Conservation (phyloP, 2,329 filamentous ascomycete species). For the Harringtonia lauricola region DNA sequence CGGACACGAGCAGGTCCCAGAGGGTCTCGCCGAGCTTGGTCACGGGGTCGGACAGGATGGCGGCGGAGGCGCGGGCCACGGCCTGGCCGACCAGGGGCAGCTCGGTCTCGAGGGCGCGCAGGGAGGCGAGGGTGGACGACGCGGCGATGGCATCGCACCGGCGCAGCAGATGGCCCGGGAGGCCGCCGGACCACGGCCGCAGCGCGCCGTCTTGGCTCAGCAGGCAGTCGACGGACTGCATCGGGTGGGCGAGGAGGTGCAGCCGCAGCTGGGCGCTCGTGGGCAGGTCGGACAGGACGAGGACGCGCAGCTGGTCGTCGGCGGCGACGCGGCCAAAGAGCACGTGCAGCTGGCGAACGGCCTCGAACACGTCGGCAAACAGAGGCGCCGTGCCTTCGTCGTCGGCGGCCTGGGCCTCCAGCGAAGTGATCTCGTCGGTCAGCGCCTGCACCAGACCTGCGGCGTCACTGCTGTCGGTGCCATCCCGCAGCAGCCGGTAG, state of each 20-base stretch:
- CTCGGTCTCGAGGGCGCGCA: conserved; percentile 55
- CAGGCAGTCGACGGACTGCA: conserved; percentile 38
- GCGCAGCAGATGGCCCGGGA: conserved; percentile 42
- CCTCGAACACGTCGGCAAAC: conserved; percentile 44
- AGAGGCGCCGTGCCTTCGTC: conserved; percentile 40
- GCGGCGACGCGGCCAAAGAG: conserved; percentile 22
- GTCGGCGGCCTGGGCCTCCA: conserved; percentile 35
- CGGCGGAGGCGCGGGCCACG: conserved; percentile 35
- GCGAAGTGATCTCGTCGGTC: conserved; percentile 35
- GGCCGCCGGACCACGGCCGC: conserved; percentile 32
- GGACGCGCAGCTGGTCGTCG: conserved; percentile 6
- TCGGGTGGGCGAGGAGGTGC: conserved; percentile 24
- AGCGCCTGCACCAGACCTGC: conserved; percentile 38
- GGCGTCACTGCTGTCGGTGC: conserved; percentile 26
- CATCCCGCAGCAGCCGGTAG: conserved; percentile 45
- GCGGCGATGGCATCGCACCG: conserved; percentile 39
- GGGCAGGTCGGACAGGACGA: conserved; percentile 36
- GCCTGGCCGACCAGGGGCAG: conserved; percentile 48
- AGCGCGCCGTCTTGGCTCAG: conserved; percentile 21
- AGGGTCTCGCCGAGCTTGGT: conserved; percentile 36
- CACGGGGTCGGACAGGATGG: conserved; percentile 39
- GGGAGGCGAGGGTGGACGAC: conserved; percentile 44
- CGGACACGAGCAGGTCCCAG: conserved; percentile 29
- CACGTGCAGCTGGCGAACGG: conserved; percentile 39
- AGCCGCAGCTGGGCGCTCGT: conserved; percentile 32